Conservation (phyloP, 129 eudicot species). For the Dittrichia graveolens region DNA sequence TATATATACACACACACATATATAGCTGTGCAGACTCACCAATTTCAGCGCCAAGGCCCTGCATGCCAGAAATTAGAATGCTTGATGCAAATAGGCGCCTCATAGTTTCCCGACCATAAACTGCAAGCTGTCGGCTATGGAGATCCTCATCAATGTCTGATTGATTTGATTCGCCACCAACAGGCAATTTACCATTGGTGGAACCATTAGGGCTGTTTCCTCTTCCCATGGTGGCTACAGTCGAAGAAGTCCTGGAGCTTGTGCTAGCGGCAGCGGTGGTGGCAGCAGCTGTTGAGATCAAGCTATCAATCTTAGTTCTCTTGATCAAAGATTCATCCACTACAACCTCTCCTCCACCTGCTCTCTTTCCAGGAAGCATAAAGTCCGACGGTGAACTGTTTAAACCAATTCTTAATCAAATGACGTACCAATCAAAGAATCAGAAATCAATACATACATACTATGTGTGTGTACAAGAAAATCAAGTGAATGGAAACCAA, state of each 20-base stretch:
- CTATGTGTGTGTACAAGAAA: neutral
- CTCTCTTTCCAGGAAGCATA: slow-evolving; percentile 96
- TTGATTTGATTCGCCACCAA: slow-evolving; percentile 44
- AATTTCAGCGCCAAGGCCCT: slow-evolving; percentile 93
- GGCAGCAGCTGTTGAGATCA: slow-evolving; percentile 42
- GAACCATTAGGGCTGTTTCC: slow-evolving; percentile 44
- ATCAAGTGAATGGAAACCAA: neutral
- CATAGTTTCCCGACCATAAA: slow-evolving; percentile 96
- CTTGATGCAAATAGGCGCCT: slow-evolving; percentile 78
- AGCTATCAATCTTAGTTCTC: slow-evolving; percentile 50
- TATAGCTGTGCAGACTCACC: slow-evolving; percentile 44
- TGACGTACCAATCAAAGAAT: neutral
- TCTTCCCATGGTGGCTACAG: slow-evolving; percentile 51
- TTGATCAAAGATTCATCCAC: slow-evolving; percentile 56
- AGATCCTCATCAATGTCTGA: slow-evolving; percentile 91
- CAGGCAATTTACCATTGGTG: slow-evolving; percentile 47
- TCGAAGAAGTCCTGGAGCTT: slow-evolving; percentile 34
- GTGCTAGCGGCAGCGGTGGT: slow-evolving; percentile 40
- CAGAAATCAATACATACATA: no score
- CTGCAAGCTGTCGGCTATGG: slow-evolving; percentile 95
- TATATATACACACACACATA: neutral
- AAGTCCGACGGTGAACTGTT: slow-evolving; percentile 75
- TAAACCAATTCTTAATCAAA: slow-evolving; percentile 27
- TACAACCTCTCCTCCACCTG: slow-evolving; percentile 60
- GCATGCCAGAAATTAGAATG: slow-evolving; percentile 81